These are phyloP conservation scores for Cryphonectria radicalis DNA, from an alignment of 2,329 filamentous ascomycete species.

Conservation along the genomic window DNA sequence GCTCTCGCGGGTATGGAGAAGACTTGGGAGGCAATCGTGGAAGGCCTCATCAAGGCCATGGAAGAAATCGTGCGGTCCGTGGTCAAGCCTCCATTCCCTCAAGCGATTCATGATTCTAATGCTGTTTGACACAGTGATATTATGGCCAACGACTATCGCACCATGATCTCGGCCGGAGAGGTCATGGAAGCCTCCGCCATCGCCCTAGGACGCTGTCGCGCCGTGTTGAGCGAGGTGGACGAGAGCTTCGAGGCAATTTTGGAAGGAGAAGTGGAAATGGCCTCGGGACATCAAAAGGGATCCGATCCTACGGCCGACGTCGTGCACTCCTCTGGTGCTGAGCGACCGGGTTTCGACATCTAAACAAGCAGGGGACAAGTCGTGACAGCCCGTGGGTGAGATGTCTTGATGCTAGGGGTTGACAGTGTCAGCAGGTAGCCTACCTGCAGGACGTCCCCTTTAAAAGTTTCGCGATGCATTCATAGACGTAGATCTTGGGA, in stretches of 20 bases:
- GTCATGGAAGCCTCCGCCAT: slow-evolving; percentile 16
- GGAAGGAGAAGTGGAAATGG: neutral
- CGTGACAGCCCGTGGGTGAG: neutral
- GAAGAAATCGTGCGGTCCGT: neutral
- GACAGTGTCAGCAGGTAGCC: neutral
- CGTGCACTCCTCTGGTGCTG: neutral
- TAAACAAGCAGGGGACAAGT: neutral
- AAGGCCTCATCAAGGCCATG: neutral
- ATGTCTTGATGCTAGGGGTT: neutral
- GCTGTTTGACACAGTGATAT: neutral
- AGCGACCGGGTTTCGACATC: neutral
- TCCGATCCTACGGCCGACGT: too few relatives aligned
- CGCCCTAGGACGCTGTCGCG: slow-evolving; percentile 14
- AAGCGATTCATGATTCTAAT: neutral
- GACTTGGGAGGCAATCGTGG: neutral
- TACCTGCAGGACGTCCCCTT: neutral
- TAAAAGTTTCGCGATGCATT: neutral
- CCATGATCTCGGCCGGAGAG: slow-evolving; percentile 2
- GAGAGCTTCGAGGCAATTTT: slow-evolving; percentile 13
- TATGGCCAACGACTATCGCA: slow-evolving; percentile 9
- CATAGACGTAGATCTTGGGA: neutral
- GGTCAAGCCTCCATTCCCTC: neutral
- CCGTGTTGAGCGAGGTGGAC: slow-evolving; percentile 16
- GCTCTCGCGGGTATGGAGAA: neutral
- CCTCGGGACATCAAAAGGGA: neutral